Evolutionary conservation across 2,329 filamentous ascomycete species (phyloP).

Genomic region (Eurotiales sp.): DNA sequence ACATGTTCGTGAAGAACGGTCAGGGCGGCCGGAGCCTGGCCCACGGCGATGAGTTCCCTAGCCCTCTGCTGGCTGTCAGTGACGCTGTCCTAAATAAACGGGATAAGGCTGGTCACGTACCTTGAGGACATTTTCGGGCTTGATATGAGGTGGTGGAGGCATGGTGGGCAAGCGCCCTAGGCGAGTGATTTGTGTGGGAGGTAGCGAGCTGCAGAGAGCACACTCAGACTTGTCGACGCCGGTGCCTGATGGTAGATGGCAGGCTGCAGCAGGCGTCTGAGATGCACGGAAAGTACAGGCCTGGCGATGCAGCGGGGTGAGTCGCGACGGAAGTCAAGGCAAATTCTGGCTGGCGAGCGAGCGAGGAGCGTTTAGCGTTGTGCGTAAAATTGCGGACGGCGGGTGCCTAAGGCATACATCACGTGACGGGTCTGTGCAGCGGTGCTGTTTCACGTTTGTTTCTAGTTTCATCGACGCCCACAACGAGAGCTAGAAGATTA

Average conservation of each 20-base stretch:
- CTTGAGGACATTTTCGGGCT: constrained; percentile 98
- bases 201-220: constrained; percentile 3
- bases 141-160: constrained; percentile 95
- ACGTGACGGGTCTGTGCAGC: no score
- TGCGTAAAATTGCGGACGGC: constrained; percentile 8
- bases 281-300: constrained; percentile 6
- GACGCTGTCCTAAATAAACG: no score
- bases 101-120: constrained; percentile 40
- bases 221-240: background rate
- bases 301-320: constrained; percentile 16
- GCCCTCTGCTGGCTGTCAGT: no score
- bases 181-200: constrained; percentile 13
- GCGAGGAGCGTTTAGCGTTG: constrained; percentile 13
- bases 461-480: no score
- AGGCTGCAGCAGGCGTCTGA: constrained; percentile 6
- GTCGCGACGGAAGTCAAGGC: constrained; percentile 14
- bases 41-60: constrained; percentile 96
- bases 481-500: no score
- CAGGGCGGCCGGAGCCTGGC: constrained; percentile 86
- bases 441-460: no score
- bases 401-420: constrained; percentile 5
- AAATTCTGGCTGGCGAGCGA: constrained; percentile 15
- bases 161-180: constrained; percentile 51
- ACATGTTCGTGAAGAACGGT: constrained; percentile 98
- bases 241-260: background rate